A percentile compares a stretch with the other conserved stretches of the same genome.
phyloP scores from a whole-genome alignment of 305 asterid genomes.

The Ilex paraguariensis region DNA sequence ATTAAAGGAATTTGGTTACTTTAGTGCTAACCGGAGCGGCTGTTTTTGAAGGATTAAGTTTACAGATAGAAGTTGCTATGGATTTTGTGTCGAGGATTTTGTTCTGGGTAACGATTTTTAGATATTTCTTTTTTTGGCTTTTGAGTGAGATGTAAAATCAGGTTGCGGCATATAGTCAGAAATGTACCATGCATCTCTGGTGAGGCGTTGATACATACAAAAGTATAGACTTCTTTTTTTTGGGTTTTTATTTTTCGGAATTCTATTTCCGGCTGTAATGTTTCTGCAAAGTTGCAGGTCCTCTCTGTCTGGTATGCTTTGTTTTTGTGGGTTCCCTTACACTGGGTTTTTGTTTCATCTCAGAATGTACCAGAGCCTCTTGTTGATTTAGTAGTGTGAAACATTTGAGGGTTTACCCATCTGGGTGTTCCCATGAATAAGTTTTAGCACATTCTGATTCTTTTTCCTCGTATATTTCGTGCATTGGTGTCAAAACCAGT shows the following conservation, averaged over 20 bases:
- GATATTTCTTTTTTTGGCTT: slow-evolving; percentile 14
- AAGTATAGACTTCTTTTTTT: background rate
- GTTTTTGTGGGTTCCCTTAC: slow-evolving; percentile 1
- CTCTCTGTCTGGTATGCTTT: no score
- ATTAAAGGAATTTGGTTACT: slow-evolving; percentile 16
- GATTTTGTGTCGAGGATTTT: slow-evolving; percentile 16
- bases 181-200: slow-evolving; percentile 25
- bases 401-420: slow-evolving; percentile 10
- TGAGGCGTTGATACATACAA: slow-evolving; percentile 18
- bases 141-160: slow-evolving; percentile 26
- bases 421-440: slow-evolving; percentile 14
- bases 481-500: no score
- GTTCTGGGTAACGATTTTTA: slow-evolving; percentile 9
- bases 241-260: no score
- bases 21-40: slow-evolving; percentile 24
- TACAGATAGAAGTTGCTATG: slow-evolving; percentile 21
- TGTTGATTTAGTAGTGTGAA: slow-evolving; percentile 15
- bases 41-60: slow-evolving; percentile 15
- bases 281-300: slow-evolving; percentile 17
- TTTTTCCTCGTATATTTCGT: background rate
- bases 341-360: slow-evolving; percentile 9
- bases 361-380: slow-evolving; percentile 12
- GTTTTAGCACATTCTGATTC: slow-evolving; percentile 1
- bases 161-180: slow-evolving; percentile 25
- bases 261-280: slow-evolving; percentile 7